Percentiles rank a stretch among this genome's conserved stretches.
phyloP scores from a whole-genome alignment of 176 grass and related monocot species.

The Rhynchospora breviuscula region DNA sequence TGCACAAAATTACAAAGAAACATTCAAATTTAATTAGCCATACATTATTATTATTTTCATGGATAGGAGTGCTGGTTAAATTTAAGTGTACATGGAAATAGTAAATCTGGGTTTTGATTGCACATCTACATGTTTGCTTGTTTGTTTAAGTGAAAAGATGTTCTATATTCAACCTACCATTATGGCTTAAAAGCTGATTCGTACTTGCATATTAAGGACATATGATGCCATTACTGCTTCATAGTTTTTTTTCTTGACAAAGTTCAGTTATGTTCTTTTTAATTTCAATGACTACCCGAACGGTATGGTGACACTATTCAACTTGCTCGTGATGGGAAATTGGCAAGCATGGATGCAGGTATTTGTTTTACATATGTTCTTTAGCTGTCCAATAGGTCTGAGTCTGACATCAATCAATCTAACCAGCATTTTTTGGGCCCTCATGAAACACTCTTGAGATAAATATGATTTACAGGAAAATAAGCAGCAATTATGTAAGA shows the following conservation, averaged over 20 bases:
- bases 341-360: conserved; percentile 98
- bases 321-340: conserved; percentile 93
- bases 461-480: not conserved
- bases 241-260: conserved; percentile 43
- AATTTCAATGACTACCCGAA: conserved; percentile 98
- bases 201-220: not conserved
- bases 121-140: not conserved
- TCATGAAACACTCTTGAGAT: not conserved
- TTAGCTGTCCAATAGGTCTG: not conserved
- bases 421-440: not conserved
- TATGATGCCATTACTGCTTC: not conserved
- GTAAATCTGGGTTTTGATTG: not conserved
- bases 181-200: not conserved
- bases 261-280: conserved; percentile 86
- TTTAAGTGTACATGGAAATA: not conserved
- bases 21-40: not conserved
- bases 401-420: not conserved
- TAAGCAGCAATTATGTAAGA: not conserved
- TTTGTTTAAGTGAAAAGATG: not conserved
- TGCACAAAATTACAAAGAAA: not conserved
- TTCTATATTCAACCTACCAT: not conserved
- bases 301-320: conserved; percentile 98
- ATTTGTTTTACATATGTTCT: conserved; percentile 23
- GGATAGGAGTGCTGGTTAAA: not conserved
- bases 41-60: not conserved